Conservation (phyloP, 1,284 basidiomycete species). For the Apiotrichum siamense region DNA sequence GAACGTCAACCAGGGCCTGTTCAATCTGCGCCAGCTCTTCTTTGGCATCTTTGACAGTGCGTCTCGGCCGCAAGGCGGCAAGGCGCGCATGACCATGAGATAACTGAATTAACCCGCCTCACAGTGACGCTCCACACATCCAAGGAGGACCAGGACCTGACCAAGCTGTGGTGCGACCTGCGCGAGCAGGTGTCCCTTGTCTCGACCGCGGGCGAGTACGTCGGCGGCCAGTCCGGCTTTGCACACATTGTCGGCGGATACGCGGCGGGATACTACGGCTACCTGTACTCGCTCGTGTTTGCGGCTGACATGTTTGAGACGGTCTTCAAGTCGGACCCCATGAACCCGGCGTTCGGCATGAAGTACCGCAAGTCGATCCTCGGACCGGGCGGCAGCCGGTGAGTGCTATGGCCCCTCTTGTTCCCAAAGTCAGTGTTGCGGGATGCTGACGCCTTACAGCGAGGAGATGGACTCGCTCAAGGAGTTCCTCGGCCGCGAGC, state of each 20-base stretch:
- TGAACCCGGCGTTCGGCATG: slow-evolving; percentile 12
- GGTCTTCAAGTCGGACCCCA: slow-evolving; percentile 13
- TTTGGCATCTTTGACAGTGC: slow-evolving; percentile 18
- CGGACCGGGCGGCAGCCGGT: slow-evolving; percentile 11
- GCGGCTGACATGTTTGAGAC: slow-evolving; percentile 21
- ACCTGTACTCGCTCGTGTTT: slow-evolving; percentile 19
- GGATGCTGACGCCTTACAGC: not conserved
- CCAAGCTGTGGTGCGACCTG: slow-evolving; percentile 20
- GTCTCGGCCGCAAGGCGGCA: not conserved
- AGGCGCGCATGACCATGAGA: not conserved
- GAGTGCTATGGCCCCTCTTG: not conserved
- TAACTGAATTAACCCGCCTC: no score
- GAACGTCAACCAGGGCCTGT: slow-evolving; percentile 18
- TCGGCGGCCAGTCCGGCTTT: slow-evolving; percentile 17
- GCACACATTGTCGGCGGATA: slow-evolving; percentile 18
- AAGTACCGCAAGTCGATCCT: slow-evolving; percentile 19
- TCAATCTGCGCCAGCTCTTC: slow-evolving; percentile 22
- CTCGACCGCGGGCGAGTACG: slow-evolving; percentile 13
- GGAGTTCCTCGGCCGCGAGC: slow-evolving; percentile 17
- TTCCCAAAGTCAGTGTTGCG: not conserved
- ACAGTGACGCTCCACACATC: slow-evolving; percentile 20
- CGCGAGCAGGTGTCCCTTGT: slow-evolving; percentile 18
- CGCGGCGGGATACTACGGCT: slow-evolving; percentile 16
- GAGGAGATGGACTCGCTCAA: slow-evolving; percentile 16
- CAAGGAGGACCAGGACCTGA: slow-evolving; percentile 18